phyloP scores from a whole-genome alignment of 2,329 filamentous ascomycete genomes.

The Neoscytalidium dimidiatum region DNA sequence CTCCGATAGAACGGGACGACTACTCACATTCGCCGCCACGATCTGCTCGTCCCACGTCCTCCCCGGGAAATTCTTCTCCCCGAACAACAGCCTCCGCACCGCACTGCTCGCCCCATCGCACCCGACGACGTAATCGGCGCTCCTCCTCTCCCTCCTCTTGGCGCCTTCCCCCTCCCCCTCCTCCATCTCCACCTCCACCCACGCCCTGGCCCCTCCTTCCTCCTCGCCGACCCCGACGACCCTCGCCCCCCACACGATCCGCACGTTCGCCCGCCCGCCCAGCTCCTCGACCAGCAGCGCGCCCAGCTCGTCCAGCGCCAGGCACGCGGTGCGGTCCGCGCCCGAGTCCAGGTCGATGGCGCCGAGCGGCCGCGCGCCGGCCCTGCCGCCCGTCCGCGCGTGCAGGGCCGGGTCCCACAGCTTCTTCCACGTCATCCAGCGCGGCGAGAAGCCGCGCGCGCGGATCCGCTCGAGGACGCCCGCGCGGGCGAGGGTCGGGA shows the following conservation, averaged over 20 bases:
- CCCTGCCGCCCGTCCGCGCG: slow-evolving; percentile 28
- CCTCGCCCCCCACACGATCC: slow-evolving; percentile 36
- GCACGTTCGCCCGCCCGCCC: slow-evolving; percentile 24
- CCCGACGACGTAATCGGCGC: slow-evolving; percentile 36
- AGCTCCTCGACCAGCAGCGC: slow-evolving; percentile 33
- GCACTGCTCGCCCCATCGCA: slow-evolving; percentile 37
- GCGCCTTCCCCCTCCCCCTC: slow-evolving; percentile 17
- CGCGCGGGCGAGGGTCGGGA: slow-evolving; percentile 60
- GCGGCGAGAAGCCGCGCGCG: slow-evolving; percentile 38
- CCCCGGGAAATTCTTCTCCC: slow-evolving; percentile 52
- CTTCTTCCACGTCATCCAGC: slow-evolving; percentile 19
- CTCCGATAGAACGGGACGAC: too few relatives aligned
- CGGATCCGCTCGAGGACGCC: slow-evolving; percentile 58
- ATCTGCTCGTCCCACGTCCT: slow-evolving; percentile 63
- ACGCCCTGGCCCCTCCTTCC: slow-evolving; percentile 27
- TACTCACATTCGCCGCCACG: slow-evolving; percentile 62
- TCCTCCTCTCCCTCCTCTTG: slow-evolving; percentile 23
- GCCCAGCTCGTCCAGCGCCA: slow-evolving; percentile 34
- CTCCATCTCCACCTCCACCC: slow-evolving; percentile 31
- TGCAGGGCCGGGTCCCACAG: slow-evolving; percentile 22
- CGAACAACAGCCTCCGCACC: slow-evolving; percentile 34
- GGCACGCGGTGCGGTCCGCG: slow-evolving; percentile 32
- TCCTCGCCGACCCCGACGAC: slow-evolving; percentile 33
- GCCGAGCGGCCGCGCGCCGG: neutral
- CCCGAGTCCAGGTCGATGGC: slow-evolving; percentile 28